These are phyloP conservation scores for Neovahlkampfia damariscottae DNA, from an alignment of 78 protist genomes.

Conservation along the genomic window DNA sequence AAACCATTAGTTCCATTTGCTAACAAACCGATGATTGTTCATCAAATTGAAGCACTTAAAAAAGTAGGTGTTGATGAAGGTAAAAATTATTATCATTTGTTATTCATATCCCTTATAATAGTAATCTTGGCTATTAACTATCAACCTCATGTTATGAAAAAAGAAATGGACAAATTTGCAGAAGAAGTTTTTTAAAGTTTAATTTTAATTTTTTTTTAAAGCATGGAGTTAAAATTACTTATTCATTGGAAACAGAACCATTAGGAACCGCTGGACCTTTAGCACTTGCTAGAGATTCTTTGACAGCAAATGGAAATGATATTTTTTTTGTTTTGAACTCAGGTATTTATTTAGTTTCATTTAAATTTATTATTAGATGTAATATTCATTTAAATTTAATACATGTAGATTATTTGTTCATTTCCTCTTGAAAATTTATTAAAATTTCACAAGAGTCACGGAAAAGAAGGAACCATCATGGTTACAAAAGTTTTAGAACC, in stretches of 20 bases:
- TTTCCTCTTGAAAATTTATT: slow-evolving; percentile 72
- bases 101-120: too few relatives aligned
- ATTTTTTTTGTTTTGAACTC: slow-evolving; percentile 85
- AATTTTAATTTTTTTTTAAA: neutral
- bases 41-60: slow-evolving; percentile 75
- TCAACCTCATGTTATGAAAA: slow-evolving; percentile 66
- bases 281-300: slow-evolving; percentile 58
- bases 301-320: slow-evolving; percentile 29
- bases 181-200: neutral
- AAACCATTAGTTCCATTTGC: slow-evolving; percentile 87
- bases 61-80: slow-evolving; percentile 73
- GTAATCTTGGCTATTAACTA: slow-evolving; percentile 83
- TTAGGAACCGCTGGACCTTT: slow-evolving; percentile 95
- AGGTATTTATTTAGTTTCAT: too few relatives aligned
- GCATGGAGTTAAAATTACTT: slow-evolving; percentile 60
- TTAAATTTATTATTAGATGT: too few relatives aligned
- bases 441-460: slow-evolving; percentile 80
- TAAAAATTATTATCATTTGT: too few relatives aligned
- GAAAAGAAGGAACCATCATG: slow-evolving; percentile 84
- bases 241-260: slow-evolving; percentile 67
- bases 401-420: slow-evolving; percentile 79
- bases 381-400: too few relatives aligned
- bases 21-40: slow-evolving; percentile 80
- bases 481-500: slow-evolving; percentile 87
- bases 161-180: neutral